Evolutionary conservation across 257 asterid genomes (phyloP).

Genomic region (Prunella vulgaris): DNA sequence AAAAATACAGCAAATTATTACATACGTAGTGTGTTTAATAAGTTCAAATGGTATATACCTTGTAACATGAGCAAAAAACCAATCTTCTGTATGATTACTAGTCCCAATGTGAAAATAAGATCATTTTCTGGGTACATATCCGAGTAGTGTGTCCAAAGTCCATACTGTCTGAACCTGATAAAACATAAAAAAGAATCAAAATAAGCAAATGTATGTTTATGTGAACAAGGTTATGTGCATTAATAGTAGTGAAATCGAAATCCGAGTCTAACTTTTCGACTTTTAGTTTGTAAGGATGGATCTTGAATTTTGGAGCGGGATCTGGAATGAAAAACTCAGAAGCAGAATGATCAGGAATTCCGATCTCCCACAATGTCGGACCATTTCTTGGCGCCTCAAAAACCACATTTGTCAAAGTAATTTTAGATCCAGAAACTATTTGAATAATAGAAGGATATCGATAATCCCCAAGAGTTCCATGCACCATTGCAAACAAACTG

Average conservation of each 20-base stretch:
- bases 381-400: conserved; percentile 54
- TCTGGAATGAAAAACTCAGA: conserved; percentile 58
- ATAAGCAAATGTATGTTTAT: too few relatives aligned
- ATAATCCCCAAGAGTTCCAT: conserved; percentile 55
- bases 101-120: conserved; percentile 42
- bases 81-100: conserved; percentile 39
- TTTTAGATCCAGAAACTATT: conserved; percentile 34
- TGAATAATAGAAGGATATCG: conserved; percentile 29
- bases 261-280: conserved; percentile 25
- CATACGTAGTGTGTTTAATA: not conserved
- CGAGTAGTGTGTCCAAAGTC: conserved; percentile 50
- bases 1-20: too few relatives aligned
- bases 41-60: conserved; percentile 27
- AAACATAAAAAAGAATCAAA: not conserved
- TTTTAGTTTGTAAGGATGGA: conserved; percentile 18
- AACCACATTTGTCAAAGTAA: conserved; percentile 17
- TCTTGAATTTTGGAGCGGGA: conserved; percentile 39
- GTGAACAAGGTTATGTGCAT: too few relatives aligned
- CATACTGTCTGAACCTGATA: conserved; percentile 59
- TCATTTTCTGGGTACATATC: conserved; percentile 38
- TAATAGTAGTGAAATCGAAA: too few relatives aligned
- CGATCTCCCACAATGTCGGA: conserved; percentile 71
- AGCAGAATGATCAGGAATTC: conserved; percentile 63
- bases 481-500: conserved; percentile 51
- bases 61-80: conserved; percentile 65